These are phyloP conservation scores for Globisporangium orthogonon DNA, from an alignment of 352 stramenopile species.

Conservation along the genomic window DNA sequence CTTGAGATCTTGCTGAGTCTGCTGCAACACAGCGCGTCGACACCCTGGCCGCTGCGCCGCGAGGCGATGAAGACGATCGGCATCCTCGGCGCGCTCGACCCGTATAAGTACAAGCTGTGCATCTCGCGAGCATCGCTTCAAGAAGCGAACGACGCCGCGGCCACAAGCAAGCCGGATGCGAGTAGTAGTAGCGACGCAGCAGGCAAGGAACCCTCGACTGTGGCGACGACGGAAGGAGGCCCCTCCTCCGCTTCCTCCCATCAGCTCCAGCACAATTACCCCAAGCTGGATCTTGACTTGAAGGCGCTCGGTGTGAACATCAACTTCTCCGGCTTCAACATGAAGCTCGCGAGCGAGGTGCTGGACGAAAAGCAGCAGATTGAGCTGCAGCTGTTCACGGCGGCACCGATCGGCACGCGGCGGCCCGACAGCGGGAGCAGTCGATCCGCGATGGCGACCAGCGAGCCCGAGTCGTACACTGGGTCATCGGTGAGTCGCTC, in stretches of 20 bases:
- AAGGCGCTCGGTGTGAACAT: slow-evolving; percentile 49
- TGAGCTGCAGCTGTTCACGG: slow-evolving; percentile 80
- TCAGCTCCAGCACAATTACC: slow-evolving; percentile 30
- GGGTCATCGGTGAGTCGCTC: slow-evolving; percentile 17
- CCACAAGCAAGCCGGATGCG: slow-evolving; percentile 18
- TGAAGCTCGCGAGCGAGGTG: slow-evolving; percentile 44
- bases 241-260: neutral
- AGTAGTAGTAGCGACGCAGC: slow-evolving; percentile 9
- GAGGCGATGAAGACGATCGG: slow-evolving; percentile 97
- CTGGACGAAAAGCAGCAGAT: slow-evolving; percentile 87
- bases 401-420: slow-evolving; percentile 78
- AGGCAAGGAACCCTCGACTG: neutral
- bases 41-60: slow-evolving; percentile 89
- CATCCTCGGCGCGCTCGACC: slow-evolving; percentile 93
- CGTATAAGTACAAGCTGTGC: slow-evolving; percentile 92
- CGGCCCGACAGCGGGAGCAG: slow-evolving; percentile 27
- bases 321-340: slow-evolving; percentile 49
- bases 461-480: slow-evolving; percentile 4
- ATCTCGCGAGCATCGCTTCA: slow-evolving; percentile 60
- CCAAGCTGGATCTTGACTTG: slow-evolving; percentile 50
- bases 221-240: neutral
- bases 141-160: slow-evolving; percentile 52
- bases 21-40: slow-evolving; percentile 87
- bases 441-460: slow-evolving; percentile 3
- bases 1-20: slow-evolving; percentile 93